Base-by-base conservation (phyloP, 352 stramenopile species). In the Phytophthora pisi region DNA sequence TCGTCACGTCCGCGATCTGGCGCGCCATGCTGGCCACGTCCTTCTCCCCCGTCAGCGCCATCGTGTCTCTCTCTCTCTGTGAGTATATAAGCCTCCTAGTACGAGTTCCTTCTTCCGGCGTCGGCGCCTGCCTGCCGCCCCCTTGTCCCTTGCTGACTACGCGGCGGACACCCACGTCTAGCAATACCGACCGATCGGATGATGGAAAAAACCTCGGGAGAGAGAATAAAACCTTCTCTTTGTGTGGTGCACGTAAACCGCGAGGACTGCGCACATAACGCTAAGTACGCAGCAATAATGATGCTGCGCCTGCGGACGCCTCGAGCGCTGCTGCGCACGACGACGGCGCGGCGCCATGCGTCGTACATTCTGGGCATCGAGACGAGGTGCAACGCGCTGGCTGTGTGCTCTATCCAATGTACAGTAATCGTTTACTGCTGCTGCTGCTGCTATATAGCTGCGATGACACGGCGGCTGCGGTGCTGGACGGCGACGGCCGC, bases 291-390 rank as follows among this genome's bases (percentile, higher is more conserved):
- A 30, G 3, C 10, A 40, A 40, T 4, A 16, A 55, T 43, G 24
- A 67, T 66, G 61, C 16, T 61, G 61, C 16, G 28, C 51, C 18
- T 51, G 28, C 43, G 49, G 30, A 46, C 10, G 55, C 23, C 13
- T 23, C 51, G 40, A 13, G 45, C 51, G 38, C 30, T 40, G 20
- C 20, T 20, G 20, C 20, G 54, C 61, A 46, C 38, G n/a, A 20
- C 38, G 7, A 6, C 30, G 20, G 26, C 45, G 31, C 3, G 36
- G n/a, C 74, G 80, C 42, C 46, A 43, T 46, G 64, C 77, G 18
- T 88, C 87, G 43, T 94, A 89, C 53, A 78, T 99, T 8, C 76
- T 99, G 53, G 96, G 97, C 18, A 98, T 99, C 67, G 95, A 99
- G 76, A 98, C 95, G 24, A 93, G 81, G 80, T 86, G 57, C 2